Conservation (phyloP, 1,284 basidiomycete species). For the Schizophyllum commune region DNA sequence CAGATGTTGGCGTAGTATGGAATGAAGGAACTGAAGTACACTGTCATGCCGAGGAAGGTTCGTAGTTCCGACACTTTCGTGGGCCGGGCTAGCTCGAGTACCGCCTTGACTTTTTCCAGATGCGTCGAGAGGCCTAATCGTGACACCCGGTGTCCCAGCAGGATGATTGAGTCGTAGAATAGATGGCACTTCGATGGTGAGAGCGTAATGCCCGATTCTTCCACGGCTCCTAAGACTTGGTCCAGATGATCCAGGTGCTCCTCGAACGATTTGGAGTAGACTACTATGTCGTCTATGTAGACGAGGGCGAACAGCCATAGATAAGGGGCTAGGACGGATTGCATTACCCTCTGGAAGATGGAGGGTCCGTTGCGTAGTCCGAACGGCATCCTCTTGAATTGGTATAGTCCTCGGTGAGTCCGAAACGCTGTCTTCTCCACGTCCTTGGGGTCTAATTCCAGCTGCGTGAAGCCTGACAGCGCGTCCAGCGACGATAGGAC, state of each 20-base stretch:
- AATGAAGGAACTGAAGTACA: conserved; percentile 24
- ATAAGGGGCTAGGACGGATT: conserved; percentile 26
- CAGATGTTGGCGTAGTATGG: conserved; percentile 22
- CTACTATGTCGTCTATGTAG: conserved; percentile 30
- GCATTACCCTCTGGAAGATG: conserved; percentile 33
- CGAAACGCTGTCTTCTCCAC: conserved; percentile 28
- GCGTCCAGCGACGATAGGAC: conserved; percentile 29
- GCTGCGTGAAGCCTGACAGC: conserved; percentile 30
- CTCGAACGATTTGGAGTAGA: conserved; percentile 23
- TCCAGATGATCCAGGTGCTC: conserved; percentile 26
- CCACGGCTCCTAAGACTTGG: conserved; percentile 21
- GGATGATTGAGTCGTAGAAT: conserved; percentile 22
- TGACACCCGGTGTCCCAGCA: conserved; percentile 23
- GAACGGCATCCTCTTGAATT: conserved; percentile 35
- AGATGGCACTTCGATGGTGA: conserved; percentile 27
- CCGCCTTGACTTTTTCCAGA: conserved; percentile 22
- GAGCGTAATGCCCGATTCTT: conserved; percentile 22
- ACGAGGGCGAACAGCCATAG: conserved; percentile 32
- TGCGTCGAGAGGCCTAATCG: conserved; percentile 22
- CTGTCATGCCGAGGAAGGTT: conserved; percentile 23
- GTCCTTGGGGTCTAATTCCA: conserved; percentile 21
- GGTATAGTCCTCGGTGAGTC: conserved; percentile 29
- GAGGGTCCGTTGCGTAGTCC: conserved; percentile 31
- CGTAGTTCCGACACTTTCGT: conserved; percentile 12
- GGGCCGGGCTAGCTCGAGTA: conserved; percentile 17